Percentiles rank a stretch among this genome's conserved stretches.
phyloP scores from a whole-genome alignment of 805 yeast species.

The Metschnikowia orientalis region DNA sequence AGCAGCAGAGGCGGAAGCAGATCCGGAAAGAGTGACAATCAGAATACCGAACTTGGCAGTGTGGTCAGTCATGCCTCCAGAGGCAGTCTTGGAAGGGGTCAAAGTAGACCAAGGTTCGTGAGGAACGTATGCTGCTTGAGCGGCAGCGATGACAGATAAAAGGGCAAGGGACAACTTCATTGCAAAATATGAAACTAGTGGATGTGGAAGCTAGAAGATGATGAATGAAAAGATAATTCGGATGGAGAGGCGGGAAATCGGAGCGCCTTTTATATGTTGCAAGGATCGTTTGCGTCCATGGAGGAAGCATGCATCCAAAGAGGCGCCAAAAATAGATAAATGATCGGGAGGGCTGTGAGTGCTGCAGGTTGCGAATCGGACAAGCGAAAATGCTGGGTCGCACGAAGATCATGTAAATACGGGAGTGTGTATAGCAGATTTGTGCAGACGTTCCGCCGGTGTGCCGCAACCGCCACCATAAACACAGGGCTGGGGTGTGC shows the following conservation, averaged over 20 bases:
- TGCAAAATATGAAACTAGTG: not conserved
- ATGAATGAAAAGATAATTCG: not conserved
- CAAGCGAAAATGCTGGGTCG: slow-evolving; percentile 7
- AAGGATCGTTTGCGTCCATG: not conserved
- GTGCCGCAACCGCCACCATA: slow-evolving; percentile 1
- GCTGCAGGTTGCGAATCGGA: not conserved
- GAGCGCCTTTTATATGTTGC: slow-evolving; percentile 1
- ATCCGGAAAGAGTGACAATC: slow-evolving; percentile 41
- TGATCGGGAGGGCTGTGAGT: not conserved
- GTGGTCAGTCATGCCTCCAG: slow-evolving; percentile 57
- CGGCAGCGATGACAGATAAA: slow-evolving; percentile 41
- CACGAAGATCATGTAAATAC: slow-evolving; percentile 3
- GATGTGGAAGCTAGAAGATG: not conserved
- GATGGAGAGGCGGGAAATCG: not conserved
- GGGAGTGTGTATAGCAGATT: not conserved
- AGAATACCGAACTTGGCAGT: slow-evolving; percentile 63
- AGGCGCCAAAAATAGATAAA: slow-evolving; percentile 4
- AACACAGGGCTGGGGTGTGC: slow-evolving; percentile 2
- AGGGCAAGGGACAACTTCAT: slow-evolving; percentile 17
- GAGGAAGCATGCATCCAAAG: too few relatives aligned
- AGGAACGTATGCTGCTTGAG: slow-evolving; percentile 61
- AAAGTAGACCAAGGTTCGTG: slow-evolving; percentile 68
- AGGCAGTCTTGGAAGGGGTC: slow-evolving; percentile 56
- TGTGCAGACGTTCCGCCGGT: not conserved
- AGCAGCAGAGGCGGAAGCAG: slow-evolving; percentile 27